These are phyloP conservation scores for Metschnikowia noctiluminum DNA, from an alignment of 805 yeast species.

Conservation along the genomic window DNA sequence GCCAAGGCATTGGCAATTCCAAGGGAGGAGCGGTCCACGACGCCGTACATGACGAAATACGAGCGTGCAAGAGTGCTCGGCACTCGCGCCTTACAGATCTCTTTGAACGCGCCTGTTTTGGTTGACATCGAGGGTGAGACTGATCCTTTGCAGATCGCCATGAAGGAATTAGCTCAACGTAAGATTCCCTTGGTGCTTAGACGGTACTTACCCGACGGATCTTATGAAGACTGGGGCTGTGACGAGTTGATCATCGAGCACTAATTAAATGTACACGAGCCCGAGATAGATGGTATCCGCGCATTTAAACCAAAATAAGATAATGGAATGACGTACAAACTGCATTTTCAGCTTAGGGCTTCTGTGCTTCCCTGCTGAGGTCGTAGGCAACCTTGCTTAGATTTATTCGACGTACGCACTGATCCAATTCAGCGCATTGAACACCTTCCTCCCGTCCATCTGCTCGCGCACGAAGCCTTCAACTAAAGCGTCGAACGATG, in stretches of 20 bases:
- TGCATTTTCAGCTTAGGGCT: neutral
- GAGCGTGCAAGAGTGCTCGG: constrained; percentile 98
- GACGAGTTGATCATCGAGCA: constrained; percentile 93
- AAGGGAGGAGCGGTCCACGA: constrained; percentile 83
- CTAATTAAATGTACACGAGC: constrained; percentile 16
- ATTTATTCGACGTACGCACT: constrained; percentile 44
- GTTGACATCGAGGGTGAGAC: constrained; percentile 99
- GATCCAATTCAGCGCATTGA: constrained; percentile 63
- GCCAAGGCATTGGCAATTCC: constrained; percentile 83
- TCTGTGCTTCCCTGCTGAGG: neutral
- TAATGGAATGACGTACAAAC: neutral
- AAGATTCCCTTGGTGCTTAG: constrained; percentile 94
- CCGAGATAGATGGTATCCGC: neutral
- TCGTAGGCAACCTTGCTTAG: too few species aligned
- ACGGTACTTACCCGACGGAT: constrained; percentile 94
- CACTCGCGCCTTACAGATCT: constrained; percentile 94
- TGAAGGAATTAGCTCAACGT: constrained; percentile 92
- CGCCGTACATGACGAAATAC: constrained; percentile 98
- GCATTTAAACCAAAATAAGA: neutral
- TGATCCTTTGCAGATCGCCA: constrained; percentile 95
- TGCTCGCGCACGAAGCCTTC: constrained; percentile 54
- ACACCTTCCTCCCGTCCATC: constrained; percentile 54
- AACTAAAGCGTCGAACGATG: constrained; percentile 50
- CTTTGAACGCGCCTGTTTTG: constrained; percentile 97
- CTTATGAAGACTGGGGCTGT: constrained; percentile 98